Base-by-base conservation (phyloP, 2,329 filamentous ascomycete species). In the Ascochyta viciae-villosae region DNA sequence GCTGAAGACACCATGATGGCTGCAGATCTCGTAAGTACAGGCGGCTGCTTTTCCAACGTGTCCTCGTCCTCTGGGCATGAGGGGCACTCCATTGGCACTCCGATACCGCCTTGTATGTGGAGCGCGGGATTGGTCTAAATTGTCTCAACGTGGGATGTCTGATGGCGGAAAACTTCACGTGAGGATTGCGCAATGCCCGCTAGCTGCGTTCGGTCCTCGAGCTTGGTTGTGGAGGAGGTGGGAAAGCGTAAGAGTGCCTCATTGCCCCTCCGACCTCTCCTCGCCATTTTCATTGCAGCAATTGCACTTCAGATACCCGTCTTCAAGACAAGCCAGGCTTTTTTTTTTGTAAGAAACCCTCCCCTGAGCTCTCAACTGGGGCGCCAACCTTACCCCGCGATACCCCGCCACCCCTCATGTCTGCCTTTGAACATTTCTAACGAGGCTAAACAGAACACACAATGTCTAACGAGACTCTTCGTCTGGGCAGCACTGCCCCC, bases 401-500 rank as follows among this genome's bases (percentile, higher is more conserved):
- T 66, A 67, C 65, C 70, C 66, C 70, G 47, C 70, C 57, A 70
- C 61, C 68, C 71, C 65, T 62, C 68, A 43, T 65, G 66, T 72
- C 68, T 70, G 67, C 54, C 9, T 40, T 66, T 66, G 64, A 58
- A 47, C 39, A 23, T 27, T 41, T 47, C 67, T 70, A 46, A 70
- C 63, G 9, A 48, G 35, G 50, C 22, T 48, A 26, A 37, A 47
- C 49, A 58, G 60, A 50, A 52, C 58, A 16, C 59, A 71, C 55
- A 59, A 74, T 74, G 72, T 63, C 68, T 44, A 68, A 67, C 41
- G 71, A 69, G 58, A 77, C 79, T 70, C 83, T 89, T 75, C 86
- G 87, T 71, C 83, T 89, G 68, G 87, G 87, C 74, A 87, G 81
- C 76, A 81, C 79, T 71, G 87, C 87, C 70, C 87, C 87, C 66